A percentile compares a stretch with the other conserved stretches of the same genome.
Evolutionary conservation across 2,329 filamentous ascomycete species (phyloP).

Genomic region (Podosphaera aphanis): DNA sequence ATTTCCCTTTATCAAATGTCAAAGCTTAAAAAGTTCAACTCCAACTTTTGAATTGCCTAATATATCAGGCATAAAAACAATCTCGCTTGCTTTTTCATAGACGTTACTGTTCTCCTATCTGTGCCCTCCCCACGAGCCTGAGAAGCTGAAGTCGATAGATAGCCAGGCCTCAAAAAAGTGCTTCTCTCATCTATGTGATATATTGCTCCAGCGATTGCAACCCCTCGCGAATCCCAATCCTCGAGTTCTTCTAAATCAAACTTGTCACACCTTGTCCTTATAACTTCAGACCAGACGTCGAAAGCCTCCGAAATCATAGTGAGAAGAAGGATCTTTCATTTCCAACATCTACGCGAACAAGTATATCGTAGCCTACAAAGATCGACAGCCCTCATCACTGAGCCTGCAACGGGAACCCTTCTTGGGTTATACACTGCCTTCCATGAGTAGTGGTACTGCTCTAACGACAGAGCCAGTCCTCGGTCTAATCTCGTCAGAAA

Average conservation of each 20-base stretch:
- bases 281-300: neutral
- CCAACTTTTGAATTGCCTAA: neutral
- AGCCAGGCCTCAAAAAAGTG: neutral
- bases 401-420: neutral
- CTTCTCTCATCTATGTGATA: neutral
- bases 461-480: conserved; percentile 16
- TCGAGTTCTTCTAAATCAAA: neutral
- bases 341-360: neutral
- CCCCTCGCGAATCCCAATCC: neutral
- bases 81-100: neutral
- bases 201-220: neutral
- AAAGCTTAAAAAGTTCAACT: neutral
- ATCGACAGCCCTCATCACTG: neutral
- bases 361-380: neutral
- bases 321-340: neutral
- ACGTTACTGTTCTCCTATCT: neutral
- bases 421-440: conserved; percentile 12
- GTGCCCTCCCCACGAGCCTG: neutral
- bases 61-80: neutral
- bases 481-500: conserved; percentile 13
- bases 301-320: neutral
- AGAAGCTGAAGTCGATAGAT: neutral
- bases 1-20: neutral
- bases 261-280: neutral
- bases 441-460: conserved; percentile 18